Conservation (phyloP, 306 rosid species). For the Parietaria judaica region DNA sequence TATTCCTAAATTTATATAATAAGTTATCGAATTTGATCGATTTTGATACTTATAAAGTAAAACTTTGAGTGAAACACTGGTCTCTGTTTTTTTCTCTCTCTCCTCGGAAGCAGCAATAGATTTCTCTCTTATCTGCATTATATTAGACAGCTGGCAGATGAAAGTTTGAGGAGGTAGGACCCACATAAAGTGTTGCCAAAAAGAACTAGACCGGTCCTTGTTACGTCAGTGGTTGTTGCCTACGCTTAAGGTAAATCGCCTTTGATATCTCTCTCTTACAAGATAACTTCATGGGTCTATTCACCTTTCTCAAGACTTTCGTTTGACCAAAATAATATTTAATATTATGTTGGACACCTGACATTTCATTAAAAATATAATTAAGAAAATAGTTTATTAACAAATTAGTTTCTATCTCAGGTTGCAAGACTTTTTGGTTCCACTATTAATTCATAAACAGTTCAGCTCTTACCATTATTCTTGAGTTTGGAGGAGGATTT, state of each 20-base stretch:
- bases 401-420: too few relatives aligned
- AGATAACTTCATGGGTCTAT: neutral
- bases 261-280: slow-evolving; percentile 6
- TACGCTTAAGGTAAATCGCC: slow-evolving; percentile 4
- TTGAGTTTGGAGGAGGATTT: too few relatives aligned
- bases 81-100: neutral
- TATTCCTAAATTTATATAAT: too few relatives aligned
- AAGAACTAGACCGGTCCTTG: slow-evolving; percentile 85
- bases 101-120: neutral
- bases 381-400: too few relatives aligned
- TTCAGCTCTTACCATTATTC: too few relatives aligned
- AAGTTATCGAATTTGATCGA: too few relatives aligned
- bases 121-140: neutral
- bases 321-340: neutral
- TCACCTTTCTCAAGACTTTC: neutral
- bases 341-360: too few relatives aligned
- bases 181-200: slow-evolving; percentile 52
- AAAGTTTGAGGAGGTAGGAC: slow-evolving; percentile 17
- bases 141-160: slow-evolving; percentile 22
- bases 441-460: too few relatives aligned
- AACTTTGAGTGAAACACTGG: neutral
- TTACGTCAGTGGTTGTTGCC: slow-evolving; percentile 40
- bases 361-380: neutral
- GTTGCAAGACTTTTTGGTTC: too few relatives aligned
- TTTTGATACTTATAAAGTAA: too few relatives aligned